These are phyloP conservation scores for Cunninghamia lanceolata DNA, from an alignment of 75 land plant genomes.

Conservation along the genomic window DNA sequence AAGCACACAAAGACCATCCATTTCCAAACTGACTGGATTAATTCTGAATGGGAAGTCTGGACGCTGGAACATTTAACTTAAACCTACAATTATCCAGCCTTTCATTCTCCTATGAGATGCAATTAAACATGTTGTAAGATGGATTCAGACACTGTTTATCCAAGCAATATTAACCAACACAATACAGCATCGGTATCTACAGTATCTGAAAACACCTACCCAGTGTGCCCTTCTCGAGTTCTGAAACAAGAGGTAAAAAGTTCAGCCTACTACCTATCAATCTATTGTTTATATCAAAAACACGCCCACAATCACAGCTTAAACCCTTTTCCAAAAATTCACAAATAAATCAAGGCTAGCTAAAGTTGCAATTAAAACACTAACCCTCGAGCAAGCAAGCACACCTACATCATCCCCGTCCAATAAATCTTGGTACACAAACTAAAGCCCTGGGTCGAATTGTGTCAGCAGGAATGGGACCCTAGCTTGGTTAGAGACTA, in stretches of 20 bases:
- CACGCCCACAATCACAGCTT: background rate
- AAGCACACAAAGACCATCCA: background rate
- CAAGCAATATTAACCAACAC: background rate
- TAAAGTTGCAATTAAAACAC: background rate
- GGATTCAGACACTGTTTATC: background rate
- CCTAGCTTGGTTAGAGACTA: too few species aligned
- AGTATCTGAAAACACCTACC: background rate
- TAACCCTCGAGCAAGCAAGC: background rate
- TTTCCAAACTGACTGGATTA: background rate
- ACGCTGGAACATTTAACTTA: background rate
- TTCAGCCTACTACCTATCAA: background rate
- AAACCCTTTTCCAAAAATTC: background rate
- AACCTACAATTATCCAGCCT: background rate
- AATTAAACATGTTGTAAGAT: background rate
- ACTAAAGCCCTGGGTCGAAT: background rate
- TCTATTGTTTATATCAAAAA: background rate
- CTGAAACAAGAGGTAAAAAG: background rate
- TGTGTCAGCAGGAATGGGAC: background rate
- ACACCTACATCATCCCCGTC: background rate
- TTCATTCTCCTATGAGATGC: background rate
- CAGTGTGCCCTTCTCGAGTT: background rate
- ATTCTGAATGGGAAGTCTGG: background rate
- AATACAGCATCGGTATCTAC: background rate
- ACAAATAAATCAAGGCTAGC: background rate
- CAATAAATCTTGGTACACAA: background rate